These are phyloP conservation scores for Sporothrix variecibatus DNA, from an alignment of 2,329 filamentous ascomycete genomes.

Conservation along the genomic window DNA sequence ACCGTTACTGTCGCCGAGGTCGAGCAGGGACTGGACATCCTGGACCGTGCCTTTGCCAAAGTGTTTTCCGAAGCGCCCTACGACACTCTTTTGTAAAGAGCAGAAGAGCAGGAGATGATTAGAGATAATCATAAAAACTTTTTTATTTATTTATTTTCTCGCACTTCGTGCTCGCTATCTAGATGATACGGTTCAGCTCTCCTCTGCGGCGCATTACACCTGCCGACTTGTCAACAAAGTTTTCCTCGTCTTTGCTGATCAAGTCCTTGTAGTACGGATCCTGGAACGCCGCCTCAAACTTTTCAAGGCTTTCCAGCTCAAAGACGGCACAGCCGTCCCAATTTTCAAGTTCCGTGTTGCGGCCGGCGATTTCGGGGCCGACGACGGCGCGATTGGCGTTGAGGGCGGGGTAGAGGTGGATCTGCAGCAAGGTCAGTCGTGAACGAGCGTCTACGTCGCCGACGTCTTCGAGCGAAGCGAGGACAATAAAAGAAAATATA, in stretches of 20 bases:
- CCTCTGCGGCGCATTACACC: slow-evolving; percentile 33
- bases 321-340: slow-evolving; percentile 40
- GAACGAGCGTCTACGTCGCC: background rate
- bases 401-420: slow-evolving; percentile 34
- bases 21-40: background rate
- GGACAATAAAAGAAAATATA: slow-evolving; percentile 4
- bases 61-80: background rate
- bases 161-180: background rate
- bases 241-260: slow-evolving; percentile 38
- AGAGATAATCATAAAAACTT: background rate
- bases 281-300: slow-evolving; percentile 36
- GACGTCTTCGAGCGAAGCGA: background rate
- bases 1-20: background rate
- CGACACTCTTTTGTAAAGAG: background rate
- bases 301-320: slow-evolving; percentile 35
- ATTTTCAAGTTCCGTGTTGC: slow-evolving; percentile 30
- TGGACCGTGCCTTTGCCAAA: background rate
- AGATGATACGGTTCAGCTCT: slow-evolving; percentile 32
- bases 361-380: slow-evolving; percentile 23
- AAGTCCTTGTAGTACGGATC: slow-evolving; percentile 38
- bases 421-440: slow-evolving; percentile 25
- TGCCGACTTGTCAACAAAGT: slow-evolving; percentile 37
- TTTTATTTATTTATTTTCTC: background rate
- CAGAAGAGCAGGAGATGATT: no score
- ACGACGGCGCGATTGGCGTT: slow-evolving; percentile 30